These are phyloP conservation scores for Hepatocystis sp. DNA, from an alignment of 169 alveolate species.

Conservation along the genomic window DNA sequence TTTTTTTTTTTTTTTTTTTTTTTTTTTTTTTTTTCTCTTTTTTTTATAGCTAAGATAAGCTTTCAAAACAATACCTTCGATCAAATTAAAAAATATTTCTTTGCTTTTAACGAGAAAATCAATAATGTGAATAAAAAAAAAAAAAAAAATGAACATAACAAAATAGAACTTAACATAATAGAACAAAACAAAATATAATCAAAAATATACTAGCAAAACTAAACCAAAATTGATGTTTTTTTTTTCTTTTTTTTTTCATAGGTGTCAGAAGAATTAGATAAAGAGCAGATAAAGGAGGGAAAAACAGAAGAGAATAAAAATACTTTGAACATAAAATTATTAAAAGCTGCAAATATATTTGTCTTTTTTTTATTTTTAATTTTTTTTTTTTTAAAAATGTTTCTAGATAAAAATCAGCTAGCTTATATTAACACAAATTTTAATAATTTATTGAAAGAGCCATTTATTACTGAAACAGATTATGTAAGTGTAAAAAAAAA, in stretches of 20 bases:
- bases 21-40: no score
- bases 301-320: slow-evolving; percentile 16
- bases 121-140: no score
- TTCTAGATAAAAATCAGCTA: slow-evolving; percentile 6
- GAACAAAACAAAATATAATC: not conserved
- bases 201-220: not conserved
- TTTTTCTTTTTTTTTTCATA: not conserved
- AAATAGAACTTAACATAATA: no score
- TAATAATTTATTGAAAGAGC: slow-evolving; percentile 2
- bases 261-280: not conserved
- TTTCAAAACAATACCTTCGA: no score
- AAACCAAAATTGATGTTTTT: not conserved
- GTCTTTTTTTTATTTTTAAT: slow-evolving; percentile 25
- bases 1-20: no score
- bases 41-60: no score
- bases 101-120: no score
- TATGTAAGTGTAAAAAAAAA: slow-evolving; percentile 8
- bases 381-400: slow-evolving; percentile 29
- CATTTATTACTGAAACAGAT: slow-evolving; percentile 8
- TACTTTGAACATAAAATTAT: not conserved
- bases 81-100: no score
- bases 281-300: not conserved
- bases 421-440: slow-evolving; percentile 15
- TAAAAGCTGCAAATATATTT: slow-evolving; percentile 10
- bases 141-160: no score